Evolutionary conservation across 371 early-diverging fungal genomes (phyloP), one percentile per base, ranked within the genome.

Genomic region (Mucor indicus): DNA sequence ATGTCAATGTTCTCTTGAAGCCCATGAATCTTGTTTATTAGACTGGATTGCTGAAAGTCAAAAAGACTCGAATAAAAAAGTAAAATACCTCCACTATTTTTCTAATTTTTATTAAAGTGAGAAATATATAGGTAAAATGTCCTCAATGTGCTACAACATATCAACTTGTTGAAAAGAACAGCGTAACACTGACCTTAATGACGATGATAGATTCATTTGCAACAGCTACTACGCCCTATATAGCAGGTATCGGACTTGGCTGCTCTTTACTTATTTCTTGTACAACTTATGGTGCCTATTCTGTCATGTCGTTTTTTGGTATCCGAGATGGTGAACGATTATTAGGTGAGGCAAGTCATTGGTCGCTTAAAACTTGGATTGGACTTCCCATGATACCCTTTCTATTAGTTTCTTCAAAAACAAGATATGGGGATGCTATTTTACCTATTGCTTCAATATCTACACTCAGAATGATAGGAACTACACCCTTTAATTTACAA

Each of bases 21-120:
- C 83, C 25, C 90, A 90, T 44, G 85, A 87, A 48, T 71, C 81
- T 46, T 90, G 90, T 54, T 65, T 90, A 42, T 64, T 90, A 9
- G 79, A 82, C 55, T 90, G 90, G 90, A 82, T 90, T 44, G 67
- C 79, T 13, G 87, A 87, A 60, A 85, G 78, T 30, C 85, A 87
- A 47, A 77, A 79, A 25, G 80, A 60, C 38, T 69, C 71, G 33
- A 65, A 39, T 44, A 81, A 72, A 39, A 78, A 38, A 40, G 53
- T 53, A 46, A 37, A 15, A n/a, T n/a, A n/a, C n/a, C n/a, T n/a
- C n/a, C n/a, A n/a, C n/a, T n/a, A n/a, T n/a, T n/a, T n/a, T n/a
- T n/a, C n/a, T n/a, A n/a, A n/a, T n/a, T n/a, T n/a, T n/a, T n/a
- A n/a, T n/a, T n/a, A n/a, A n/a, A n/a, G n/a, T n/a, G n/a, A n/a